These are phyloP conservation scores for Rhizopogon vulgaris DNA, from an alignment of 768 basidiomycete genomes.

Conservation along the genomic window DNA sequence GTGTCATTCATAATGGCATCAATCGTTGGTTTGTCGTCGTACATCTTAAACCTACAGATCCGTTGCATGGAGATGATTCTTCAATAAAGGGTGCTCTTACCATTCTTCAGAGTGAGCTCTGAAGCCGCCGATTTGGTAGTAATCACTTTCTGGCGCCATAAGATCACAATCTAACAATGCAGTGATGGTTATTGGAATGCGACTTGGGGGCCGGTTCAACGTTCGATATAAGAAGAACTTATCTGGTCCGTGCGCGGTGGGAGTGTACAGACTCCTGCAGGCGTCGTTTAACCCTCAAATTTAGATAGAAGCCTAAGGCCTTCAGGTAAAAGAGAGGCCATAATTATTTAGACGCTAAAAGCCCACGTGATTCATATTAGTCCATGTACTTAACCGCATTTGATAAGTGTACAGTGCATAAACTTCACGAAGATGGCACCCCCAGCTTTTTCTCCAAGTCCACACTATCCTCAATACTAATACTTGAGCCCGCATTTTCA, in stretches of 20 bases:
- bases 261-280: not conserved
- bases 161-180: not conserved
- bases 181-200: too few species aligned
- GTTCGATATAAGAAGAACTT: too few species aligned
- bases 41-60: constrained; percentile 20
- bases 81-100: constrained; percentile 1
- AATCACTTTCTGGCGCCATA: constrained; percentile 6
- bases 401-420: not conserved
- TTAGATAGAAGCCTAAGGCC: too few species aligned
- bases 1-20: constrained; percentile 19
- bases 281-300: not conserved
- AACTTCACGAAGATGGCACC: not conserved
- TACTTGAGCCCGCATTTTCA: not conserved
- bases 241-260: not conserved
- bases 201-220: too few species aligned
- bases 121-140: constrained; percentile 23
- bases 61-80: not conserved
- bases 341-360: too few species aligned
- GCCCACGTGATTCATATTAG: too few species aligned
- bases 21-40: constrained; percentile 31
- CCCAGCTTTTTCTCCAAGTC: not conserved
- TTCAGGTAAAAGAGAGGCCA: too few species aligned
- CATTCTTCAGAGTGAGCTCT: constrained; percentile 25
- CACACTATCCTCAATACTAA: not conserved
- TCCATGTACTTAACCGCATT: too few species aligned